phyloP scores from a whole-genome alignment of 176 grass and related monocot species.

The Oryza australiensis region DNA sequence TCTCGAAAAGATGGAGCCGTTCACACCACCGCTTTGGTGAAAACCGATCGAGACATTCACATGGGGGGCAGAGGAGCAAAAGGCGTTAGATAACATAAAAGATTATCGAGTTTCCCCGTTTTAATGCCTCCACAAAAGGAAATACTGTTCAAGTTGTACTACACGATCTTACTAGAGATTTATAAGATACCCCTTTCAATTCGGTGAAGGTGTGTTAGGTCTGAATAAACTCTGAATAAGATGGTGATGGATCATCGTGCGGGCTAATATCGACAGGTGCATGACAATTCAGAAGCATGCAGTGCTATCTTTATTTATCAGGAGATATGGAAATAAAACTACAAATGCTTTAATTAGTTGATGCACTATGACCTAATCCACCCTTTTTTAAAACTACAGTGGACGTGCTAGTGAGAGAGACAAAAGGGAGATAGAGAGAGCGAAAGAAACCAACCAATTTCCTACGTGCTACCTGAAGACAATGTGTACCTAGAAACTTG shows the following conservation, averaged over 20 bases:
- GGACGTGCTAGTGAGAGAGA: neutral
- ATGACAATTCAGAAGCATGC: neutral
- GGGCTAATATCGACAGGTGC: neutral
- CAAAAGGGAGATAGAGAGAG: neutral
- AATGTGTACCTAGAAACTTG: conserved; percentile 36
- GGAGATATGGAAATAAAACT: neutral
- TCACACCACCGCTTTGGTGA: no score
- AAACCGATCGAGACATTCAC: no score
- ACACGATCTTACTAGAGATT: neutral
- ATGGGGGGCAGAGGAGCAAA: no score
- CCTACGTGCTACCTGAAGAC: conserved; percentile 43
- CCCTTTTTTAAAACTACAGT: conserved; percentile 15
- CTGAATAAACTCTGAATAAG: neutral
- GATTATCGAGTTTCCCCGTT: no score
- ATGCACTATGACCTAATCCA: conserved; percentile 22
- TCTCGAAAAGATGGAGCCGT: no score
- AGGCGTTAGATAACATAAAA: no score
- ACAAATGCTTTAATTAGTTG: conserved; percentile 1
- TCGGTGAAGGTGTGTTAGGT: conserved; percentile 20
- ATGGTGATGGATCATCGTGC: neutral
- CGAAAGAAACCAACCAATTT: conserved; percentile 38
- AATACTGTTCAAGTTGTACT: no score
- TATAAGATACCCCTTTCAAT: neutral
- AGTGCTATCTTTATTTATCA: neutral
- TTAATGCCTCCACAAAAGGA: no score